These are phyloP conservation scores for Podospora pseudoanserina DNA, from an alignment of 495 filamentous ascomycete genomes.

Conservation along the genomic window DNA sequence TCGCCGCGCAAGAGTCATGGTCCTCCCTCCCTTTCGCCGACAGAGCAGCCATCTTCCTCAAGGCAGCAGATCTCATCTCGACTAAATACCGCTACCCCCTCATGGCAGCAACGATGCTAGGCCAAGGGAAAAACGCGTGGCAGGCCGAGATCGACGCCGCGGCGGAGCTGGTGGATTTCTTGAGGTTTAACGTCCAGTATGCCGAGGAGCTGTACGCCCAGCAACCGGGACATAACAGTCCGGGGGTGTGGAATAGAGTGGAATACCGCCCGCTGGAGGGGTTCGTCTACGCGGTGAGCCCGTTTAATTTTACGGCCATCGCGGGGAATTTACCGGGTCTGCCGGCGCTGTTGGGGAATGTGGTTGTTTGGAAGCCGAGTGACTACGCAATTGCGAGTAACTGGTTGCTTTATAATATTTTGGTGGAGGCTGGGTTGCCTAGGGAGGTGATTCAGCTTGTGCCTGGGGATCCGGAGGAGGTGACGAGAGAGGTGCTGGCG, in stretches of 20 bases:
- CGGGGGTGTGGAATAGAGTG: slow-evolving; percentile 77
- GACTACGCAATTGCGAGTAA: slow-evolving; percentile 72
- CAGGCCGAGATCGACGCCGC: slow-evolving; percentile 95
- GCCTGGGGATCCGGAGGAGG: slow-evolving; percentile 69
- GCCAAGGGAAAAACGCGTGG: slow-evolving; percentile 95
- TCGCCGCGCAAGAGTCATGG: slow-evolving; percentile 79
- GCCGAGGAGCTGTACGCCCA: slow-evolving; percentile 83
- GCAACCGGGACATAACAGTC: slow-evolving; percentile 71
- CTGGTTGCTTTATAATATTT: slow-evolving; percentile 72
- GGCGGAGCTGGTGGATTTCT: slow-evolving; percentile 86
- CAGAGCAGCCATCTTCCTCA: slow-evolving; percentile 89
- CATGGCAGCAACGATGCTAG: slow-evolving; percentile 89
- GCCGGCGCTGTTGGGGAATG: slow-evolving; percentile 78
- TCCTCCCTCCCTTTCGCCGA: slow-evolving; percentile 79
- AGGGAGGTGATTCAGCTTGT: slow-evolving; percentile 79
- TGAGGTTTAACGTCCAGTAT: slow-evolving; percentile 85
- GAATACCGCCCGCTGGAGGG: slow-evolving; percentile 83
- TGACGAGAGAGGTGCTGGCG: slow-evolving; percentile 63
- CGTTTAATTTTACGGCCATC: slow-evolving; percentile 89
- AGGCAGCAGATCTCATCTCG: slow-evolving; percentile 83
- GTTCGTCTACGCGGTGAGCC: slow-evolving; percentile 81
- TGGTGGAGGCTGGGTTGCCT: slow-evolving; percentile 83
- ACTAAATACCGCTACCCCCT: slow-evolving; percentile 90
- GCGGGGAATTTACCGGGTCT: slow-evolving; percentile 71
- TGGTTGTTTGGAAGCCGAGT: slow-evolving; percentile 86